These are phyloP conservation scores for Chalciporus sp. DNA, from an alignment of 1,284 basidiomycete species.

Conservation along the genomic window DNA sequence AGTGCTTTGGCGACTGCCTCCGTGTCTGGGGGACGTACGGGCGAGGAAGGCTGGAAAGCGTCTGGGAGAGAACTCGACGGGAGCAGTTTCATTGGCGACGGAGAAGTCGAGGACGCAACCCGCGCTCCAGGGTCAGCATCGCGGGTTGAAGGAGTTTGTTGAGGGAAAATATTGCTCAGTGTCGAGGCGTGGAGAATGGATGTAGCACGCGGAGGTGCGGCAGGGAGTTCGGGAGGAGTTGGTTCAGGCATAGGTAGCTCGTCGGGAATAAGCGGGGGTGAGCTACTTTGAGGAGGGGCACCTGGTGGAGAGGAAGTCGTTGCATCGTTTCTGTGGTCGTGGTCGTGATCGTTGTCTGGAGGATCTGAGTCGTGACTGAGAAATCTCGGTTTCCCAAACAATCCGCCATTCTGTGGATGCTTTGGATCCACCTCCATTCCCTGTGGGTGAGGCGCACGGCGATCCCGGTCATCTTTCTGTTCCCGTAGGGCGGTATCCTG, in stretches of 20 bases:
- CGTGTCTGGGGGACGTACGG: conserved; percentile 25
- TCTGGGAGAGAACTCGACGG: conserved; percentile 22
- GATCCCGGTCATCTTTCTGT: neutral
- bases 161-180: neutral
- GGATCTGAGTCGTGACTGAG: conserved; percentile 21
- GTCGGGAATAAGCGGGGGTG: conserved; percentile 17
- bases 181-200: neutral
- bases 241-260: neutral
- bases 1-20: conserved; percentile 41
- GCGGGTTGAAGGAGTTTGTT: neutral
- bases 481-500: conserved; percentile 12
- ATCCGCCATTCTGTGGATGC: neutral
- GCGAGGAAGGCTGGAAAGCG: conserved; percentile 22
- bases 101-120: conserved; percentile 64
- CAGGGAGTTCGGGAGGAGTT: neutral
- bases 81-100: conserved; percentile 56
- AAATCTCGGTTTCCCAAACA: conserved; percentile 26
- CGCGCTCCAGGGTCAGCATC: conserved; percentile 21
- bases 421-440: neutral
- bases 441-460: neutral
- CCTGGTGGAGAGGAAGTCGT: conserved; percentile 18
- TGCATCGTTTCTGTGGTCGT: neutral
- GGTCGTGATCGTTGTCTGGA: conserved; percentile 11
- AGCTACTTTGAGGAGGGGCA: conserved; percentile 34
- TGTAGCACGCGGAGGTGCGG: neutral